These are phyloP conservation scores for Verticillium dahliae DNA, from an alignment of 2,329 filamentous ascomycete genomes.

Conservation along the genomic window DNA sequence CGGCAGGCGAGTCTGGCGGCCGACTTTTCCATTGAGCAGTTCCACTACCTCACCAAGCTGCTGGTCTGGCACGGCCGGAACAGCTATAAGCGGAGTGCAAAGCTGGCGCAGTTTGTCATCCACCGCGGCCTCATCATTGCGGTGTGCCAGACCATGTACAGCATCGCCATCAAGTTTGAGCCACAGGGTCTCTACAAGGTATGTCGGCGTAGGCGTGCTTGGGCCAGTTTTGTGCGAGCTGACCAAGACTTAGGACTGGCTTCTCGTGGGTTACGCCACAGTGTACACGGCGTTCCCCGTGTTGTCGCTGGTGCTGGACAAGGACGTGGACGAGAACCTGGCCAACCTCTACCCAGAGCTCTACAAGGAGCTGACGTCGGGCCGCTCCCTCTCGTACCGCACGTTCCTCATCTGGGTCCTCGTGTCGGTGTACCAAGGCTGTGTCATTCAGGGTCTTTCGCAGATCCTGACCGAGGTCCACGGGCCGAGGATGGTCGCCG, in stretches of 20 bases:
- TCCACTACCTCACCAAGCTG: slow-evolving; percentile 89
- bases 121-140: slow-evolving; percentile 92
- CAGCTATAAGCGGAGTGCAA: slow-evolving; percentile 91
- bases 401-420: slow-evolving; percentile 97
- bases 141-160: slow-evolving; percentile 96
- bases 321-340: slow-evolving; percentile 88
- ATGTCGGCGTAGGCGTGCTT: slow-evolving; percentile 10
- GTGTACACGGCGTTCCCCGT: slow-evolving; percentile 93
- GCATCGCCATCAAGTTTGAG: slow-evolving; percentile 85
- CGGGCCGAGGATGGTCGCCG: slow-evolving; percentile 71
- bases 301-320: slow-evolving; percentile 87
- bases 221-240: slow-evolving; percentile 6
- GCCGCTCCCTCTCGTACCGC: slow-evolving; percentile 79
- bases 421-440: slow-evolving; percentile 90
- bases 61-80: slow-evolving; percentile 99
- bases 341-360: slow-evolving; percentile 95
- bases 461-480: slow-evolving; percentile 81
- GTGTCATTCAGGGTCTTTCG: slow-evolving; percentile 89
- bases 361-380: slow-evolving; percentile 93
- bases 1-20: slow-evolving; percentile 90
- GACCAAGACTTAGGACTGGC: slow-evolving; percentile 61
- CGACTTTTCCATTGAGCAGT: slow-evolving; percentile 94
- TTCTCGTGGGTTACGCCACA: slow-evolving; percentile 93
- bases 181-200: slow-evolving; percentile 87
- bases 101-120: slow-evolving; percentile 96